Conservation (phyloP, 2,329 filamentous ascomycete species). For the Epichloe sp. region DNA sequence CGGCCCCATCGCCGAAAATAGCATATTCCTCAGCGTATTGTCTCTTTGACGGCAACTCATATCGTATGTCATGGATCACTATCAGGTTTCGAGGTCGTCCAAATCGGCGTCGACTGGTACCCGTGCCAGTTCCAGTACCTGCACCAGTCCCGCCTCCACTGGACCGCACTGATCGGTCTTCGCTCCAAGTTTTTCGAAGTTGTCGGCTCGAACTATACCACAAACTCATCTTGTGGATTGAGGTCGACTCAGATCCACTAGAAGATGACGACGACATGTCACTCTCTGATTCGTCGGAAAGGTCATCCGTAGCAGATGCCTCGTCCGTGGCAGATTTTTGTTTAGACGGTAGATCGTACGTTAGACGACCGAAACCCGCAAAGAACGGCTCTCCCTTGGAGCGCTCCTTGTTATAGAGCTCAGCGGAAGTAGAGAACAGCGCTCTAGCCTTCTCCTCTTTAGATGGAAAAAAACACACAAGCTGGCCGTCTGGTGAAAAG, state of each 20-base stretch:
- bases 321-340: constrained; percentile 35
- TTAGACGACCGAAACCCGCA: constrained; percentile 42
- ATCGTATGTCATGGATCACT: constrained; percentile 56
- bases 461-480: constrained; percentile 60
- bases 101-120: constrained; percentile 34
- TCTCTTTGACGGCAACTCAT: constrained; percentile 64
- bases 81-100: constrained; percentile 53
- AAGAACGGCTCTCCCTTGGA: constrained; percentile 42
- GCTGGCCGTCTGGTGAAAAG: constrained; percentile 47
- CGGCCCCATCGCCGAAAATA: constrained; percentile 70
- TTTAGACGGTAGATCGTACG: constrained; percentile 36
- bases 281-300: constrained; percentile 35
- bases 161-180: constrained; percentile 43
- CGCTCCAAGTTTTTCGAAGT: constrained; percentile 42
- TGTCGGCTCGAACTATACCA: constrained; percentile 42
- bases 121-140: constrained; percentile 37
- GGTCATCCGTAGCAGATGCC: constrained; percentile 36
- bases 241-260: constrained; percentile 50
- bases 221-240: constrained; percentile 42
- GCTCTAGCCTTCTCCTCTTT: constrained; percentile 48
- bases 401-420: constrained; percentile 33
- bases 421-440: constrained; percentile 32
- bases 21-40: constrained; percentile 67
- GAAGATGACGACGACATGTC: constrained; percentile 38
- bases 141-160: constrained; percentile 45